Base-by-base conservation (phyloP, 192 early-diverging fungal species). In the Diversispora epigaea region DNA sequence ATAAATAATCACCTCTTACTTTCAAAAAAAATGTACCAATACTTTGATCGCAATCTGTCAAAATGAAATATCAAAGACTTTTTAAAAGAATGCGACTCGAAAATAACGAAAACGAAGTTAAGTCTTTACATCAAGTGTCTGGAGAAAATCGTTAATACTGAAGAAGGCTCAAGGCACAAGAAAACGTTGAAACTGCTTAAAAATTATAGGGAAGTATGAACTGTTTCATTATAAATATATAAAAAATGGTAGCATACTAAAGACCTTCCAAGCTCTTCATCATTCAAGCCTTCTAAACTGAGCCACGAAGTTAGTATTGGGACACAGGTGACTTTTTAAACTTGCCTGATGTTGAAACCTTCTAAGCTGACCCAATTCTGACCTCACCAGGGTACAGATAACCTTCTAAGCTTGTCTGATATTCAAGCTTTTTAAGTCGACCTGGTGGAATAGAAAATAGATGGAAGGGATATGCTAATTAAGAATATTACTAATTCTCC, bases 221-320 rank as follows among this genome's bases (percentile, higher is more conserved):
- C 7, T 41, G 43, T 63, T 63, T 63, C 17, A 40, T 62, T 62
- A 10, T 39, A 0, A 47, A 25, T 22, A 67, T 4, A 64, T 43
- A 64, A 47, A 50, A 67, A 67, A 39, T 68, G 66, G 66, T 68
- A n/a, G 66, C 46, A 45, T 68, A 45, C 10, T 1, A 7, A 68
- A 25, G 47, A 52, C 47, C 49, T 68, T 68, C 12, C 0, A 52
- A 5, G 61, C 61, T 68, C 22, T 39, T 68, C 49, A 45, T 22
- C 66, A 68, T 68, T 68, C 46, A 68, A 68, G 66, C 19, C 46
- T 67, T 49, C n/a, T 67, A 49, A 62, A 44, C 65, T 21, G 14
- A 47, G 46, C 66, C 66, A 49, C 44, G 65, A 68, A 68, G 61
- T 45, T 25, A 68, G 66, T 21, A 21, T 68, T 68, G 66, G 45